Conservation (phyloP, 331 rosid genomes). For the Pyrus hybrid region DNA sequence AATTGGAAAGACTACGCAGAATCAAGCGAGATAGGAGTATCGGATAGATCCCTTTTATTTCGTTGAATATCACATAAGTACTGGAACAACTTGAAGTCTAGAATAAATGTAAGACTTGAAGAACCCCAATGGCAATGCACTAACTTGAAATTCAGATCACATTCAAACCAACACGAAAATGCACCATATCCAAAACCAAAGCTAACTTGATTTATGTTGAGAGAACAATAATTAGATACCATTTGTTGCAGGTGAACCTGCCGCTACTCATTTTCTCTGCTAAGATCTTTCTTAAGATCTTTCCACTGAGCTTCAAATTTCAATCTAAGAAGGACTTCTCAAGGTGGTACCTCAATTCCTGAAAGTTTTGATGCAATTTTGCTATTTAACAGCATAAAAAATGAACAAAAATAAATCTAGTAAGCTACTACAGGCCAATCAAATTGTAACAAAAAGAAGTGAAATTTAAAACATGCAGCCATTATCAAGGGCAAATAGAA, state of each 20-base stretch:
- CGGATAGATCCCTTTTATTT: background rate
- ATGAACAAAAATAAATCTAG: conserved; percentile 5
- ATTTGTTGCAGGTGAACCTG: background rate
- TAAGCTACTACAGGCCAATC: conserved; percentile 5
- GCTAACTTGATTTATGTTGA: background rate
- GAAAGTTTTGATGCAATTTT: conserved; percentile 18
- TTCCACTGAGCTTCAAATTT: conserved; percentile 14
- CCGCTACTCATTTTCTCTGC: background rate
- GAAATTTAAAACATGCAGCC: background rate
- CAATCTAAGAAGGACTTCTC: conserved; percentile 7
- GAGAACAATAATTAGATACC: background rate
- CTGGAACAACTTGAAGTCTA: background rate
- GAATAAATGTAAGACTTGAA: no score
- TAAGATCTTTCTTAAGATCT: background rate
- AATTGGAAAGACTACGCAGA: background rate
- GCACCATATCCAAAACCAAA: background rate
- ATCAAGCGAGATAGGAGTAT: background rate
- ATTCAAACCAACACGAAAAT: background rate
- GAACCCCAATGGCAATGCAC: background rate
- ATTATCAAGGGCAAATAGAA: background rate
- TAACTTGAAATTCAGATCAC: background rate
- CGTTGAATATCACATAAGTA: background rate
- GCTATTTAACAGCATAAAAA: conserved; percentile 12
- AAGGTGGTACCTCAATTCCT: conserved; percentile 11
- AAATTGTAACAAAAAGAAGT: background rate